A percentile compares a stretch with the other conserved stretches of the same genome.
Conservation (phyloP, 352 stramenopile genomes). For the Phytophthora vignae region DNA sequence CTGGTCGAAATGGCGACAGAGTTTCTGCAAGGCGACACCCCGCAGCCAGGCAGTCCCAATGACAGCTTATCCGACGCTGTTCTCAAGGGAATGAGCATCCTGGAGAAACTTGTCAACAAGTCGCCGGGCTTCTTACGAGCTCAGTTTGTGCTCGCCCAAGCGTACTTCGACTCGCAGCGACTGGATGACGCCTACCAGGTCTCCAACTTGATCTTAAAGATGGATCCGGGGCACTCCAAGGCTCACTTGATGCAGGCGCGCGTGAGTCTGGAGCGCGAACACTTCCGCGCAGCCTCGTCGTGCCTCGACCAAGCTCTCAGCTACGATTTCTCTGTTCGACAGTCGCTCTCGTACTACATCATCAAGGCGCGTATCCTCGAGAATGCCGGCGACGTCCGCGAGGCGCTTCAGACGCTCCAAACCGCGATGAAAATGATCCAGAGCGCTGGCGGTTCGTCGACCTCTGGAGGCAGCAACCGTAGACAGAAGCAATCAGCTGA, state of each 20-base stretch:
- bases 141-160: conserved; percentile 85
- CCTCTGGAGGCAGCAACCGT: conserved; percentile 16
- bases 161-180: conserved; percentile 72
- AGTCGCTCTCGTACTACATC: conserved; percentile 87
- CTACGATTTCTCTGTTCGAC: conserved; percentile 89
- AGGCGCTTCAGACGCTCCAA: conserved; percentile 84
- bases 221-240: conserved; percentile 77
- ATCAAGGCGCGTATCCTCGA: conserved; percentile 90
- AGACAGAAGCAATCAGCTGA: conserved; percentile 20
- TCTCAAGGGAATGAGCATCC: conserved; percentile 54
- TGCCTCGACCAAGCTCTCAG: conserved; percentile 91
- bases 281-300: conserved; percentile 72
- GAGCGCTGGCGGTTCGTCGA: conserved; percentile 11
- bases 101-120: conserved; percentile 87
- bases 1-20: conserved; percentile 89
- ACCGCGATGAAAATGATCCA: conserved; percentile 77
- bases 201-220: conserved; percentile 77
- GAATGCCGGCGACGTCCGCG: conserved; percentile 75
- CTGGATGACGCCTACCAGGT: conserved; percentile 86
- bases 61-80: conserved; percentile 19
- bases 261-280: conserved; percentile 80
- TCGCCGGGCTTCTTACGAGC: conserved; percentile 87
- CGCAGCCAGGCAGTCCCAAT: conserved; percentile 13
- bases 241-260: conserved; percentile 88
- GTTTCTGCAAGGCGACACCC: conserved; percentile 65